Percentiles rank a stretch among this genome's conserved stretches.
Conservation (phyloP, 2,329 filamentous ascomycete genomes). For the Neurospora crassa region DNA sequence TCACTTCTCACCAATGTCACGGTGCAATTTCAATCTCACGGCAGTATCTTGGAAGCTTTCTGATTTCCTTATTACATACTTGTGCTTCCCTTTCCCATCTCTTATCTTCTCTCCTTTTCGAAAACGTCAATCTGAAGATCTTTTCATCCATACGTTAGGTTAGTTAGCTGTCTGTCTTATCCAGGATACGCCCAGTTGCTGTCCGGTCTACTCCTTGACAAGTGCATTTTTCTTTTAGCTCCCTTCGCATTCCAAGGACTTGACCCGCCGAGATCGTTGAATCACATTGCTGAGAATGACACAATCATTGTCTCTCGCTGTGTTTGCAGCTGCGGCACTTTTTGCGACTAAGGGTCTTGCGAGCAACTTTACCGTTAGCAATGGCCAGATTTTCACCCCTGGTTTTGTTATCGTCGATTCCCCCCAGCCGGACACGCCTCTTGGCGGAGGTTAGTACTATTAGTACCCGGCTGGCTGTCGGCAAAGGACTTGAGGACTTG, state of each 20-base stretch:
- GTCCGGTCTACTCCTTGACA: background rate
- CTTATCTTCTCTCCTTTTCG: background rate
- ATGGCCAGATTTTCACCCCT: conserved; percentile 60
- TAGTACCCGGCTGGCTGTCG: conserved; percentile 20
- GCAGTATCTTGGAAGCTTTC: background rate
- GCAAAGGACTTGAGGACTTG: background rate
- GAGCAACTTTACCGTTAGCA: conserved; percentile 45
- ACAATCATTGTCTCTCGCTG: conserved; percentile 2
- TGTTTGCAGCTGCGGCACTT: conserved; percentile 10
- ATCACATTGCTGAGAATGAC: conserved; percentile 3
- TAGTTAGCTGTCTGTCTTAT: background rate
- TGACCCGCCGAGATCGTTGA: background rate
- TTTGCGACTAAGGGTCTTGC: conserved; percentile 22
- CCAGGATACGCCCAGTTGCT: background rate
- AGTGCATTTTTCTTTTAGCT: background rate
- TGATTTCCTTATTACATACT: background rate
- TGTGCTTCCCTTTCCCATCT: background rate
- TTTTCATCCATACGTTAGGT: background rate
- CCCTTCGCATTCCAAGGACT: background rate
- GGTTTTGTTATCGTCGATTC: conserved; percentile 58
- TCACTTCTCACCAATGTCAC: background rate
- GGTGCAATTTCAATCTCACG: background rate
- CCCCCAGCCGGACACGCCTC: conserved; percentile 53
- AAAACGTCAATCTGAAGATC: background rate
- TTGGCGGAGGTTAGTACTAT: conserved; percentile 51